Conservation (phyloP, 352 stramenopile genomes). For the Phytophthora tubulina region DNA sequence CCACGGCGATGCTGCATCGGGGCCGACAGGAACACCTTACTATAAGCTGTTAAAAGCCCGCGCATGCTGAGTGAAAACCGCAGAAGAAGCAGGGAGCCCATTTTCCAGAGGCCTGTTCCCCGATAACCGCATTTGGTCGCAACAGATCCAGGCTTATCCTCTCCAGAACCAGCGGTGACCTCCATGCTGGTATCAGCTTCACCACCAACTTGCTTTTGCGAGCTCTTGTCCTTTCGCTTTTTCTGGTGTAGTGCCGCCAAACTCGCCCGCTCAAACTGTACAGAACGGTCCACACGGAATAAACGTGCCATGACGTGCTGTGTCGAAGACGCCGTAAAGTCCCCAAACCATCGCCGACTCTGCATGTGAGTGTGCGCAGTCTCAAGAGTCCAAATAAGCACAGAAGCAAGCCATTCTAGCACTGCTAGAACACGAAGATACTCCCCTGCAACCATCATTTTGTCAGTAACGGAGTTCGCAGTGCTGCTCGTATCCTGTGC, state of each 20-base stretch:
- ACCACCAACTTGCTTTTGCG: constrained; percentile 7
- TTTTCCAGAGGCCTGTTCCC: constrained; percentile 73
- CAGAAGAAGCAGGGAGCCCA: constrained; percentile 80
- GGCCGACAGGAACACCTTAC: constrained; percentile 72
- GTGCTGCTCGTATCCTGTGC: constrained; percentile 25
- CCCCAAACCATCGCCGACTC: constrained; percentile 80
- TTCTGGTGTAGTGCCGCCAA: constrained; percentile 67
- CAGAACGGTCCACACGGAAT: constrained; percentile 73
- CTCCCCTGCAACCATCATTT: constrained; percentile 60
- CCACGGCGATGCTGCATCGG: constrained; percentile 73
- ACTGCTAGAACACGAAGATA: constrained; percentile 76
- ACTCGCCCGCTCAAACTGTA: constrained; percentile 80
- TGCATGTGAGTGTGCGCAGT: constrained; percentile 77
- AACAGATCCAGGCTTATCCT: constrained; percentile 6
- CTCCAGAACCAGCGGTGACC: not conserved
- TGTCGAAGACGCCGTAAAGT: constrained; percentile 69
- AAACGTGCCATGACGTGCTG: constrained; percentile 69
- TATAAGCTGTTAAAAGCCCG: constrained; percentile 68
- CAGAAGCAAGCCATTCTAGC: constrained; percentile 82
- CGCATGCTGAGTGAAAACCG: constrained; percentile 82
- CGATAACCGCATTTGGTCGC: constrained; percentile 5
- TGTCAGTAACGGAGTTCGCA: constrained; percentile 33
- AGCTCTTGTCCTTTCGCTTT: constrained; percentile 30
- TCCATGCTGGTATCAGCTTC: constrained; percentile 36
- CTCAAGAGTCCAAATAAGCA: constrained; percentile 84